Conservation (phyloP, 495 filamentous ascomycete genomes). For the Trichoderma erinaceum region DNA sequence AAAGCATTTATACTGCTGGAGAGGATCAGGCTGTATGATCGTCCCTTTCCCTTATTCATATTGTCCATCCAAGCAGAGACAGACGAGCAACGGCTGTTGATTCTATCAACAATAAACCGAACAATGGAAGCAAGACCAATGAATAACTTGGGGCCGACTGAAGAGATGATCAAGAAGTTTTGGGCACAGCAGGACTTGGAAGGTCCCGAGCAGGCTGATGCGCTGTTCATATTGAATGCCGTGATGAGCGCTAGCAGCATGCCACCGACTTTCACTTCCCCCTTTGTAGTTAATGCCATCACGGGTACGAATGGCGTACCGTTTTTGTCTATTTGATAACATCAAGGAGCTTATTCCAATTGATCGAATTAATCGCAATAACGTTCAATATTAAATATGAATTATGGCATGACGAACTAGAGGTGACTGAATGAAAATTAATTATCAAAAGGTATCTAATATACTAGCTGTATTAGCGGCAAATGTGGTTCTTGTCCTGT, state of each 20-base stretch:
- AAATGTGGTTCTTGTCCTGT: no score
- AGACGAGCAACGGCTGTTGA: slow-evolving; percentile 15
- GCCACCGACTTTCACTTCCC: slow-evolving; percentile 6
- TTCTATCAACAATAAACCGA: neutral
- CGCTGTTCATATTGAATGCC: slow-evolving; percentile 1
- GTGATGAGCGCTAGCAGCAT: slow-evolving; percentile 13
- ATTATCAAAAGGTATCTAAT: no score
- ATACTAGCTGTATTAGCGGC: no score
- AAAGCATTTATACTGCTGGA: slow-evolving; percentile 16
- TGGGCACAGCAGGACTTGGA: slow-evolving; percentile 18
- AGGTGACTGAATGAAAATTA: no score
- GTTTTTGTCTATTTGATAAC: neutral
- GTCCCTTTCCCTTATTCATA: slow-evolving; percentile 15
- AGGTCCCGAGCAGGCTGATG: neutral
- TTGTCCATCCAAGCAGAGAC: slow-evolving; percentile 14
- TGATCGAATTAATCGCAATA: neutral
- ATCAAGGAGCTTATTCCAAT: neutral
- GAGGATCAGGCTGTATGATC: slow-evolving; percentile 9
- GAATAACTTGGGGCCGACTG: slow-evolving; percentile 5
- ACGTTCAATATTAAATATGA: neutral
- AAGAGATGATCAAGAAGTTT: slow-evolving; percentile 14
- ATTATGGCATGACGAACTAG: no score
- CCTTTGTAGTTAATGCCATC: neutral
- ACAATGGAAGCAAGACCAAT: slow-evolving; percentile 10
- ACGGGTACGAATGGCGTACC: neutral